Base-by-base conservation (phyloP, 345 rosid species). In the Excoecaria agallocha region DNA sequence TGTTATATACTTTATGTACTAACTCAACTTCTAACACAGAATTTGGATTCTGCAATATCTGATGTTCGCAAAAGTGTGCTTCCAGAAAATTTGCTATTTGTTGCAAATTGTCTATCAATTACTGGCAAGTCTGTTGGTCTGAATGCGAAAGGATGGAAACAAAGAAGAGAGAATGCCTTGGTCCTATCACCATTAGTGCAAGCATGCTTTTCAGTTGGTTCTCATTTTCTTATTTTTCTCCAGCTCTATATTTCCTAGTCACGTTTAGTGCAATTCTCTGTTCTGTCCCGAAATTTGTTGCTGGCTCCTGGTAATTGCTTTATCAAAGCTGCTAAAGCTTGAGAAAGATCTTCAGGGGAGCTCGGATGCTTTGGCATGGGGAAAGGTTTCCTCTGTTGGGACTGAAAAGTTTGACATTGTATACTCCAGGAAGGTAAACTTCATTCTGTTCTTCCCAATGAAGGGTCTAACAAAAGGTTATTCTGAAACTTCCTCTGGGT, bases 51-150 rank as follows among this genome's bases (percentile, higher is more conserved):
- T 48, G 98, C 98, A 2, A 76, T 93, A 68, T 81, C 93, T 22
- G 99, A 95, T 74, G 85, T 87, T 3, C 96, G 98, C 62, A 95
- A 91, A 85, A 64, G 81, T 22, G 76, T 95, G 68, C 92, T 91
- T 59, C 84, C 81, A 10, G 85, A 91, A 75, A 97, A 95, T 79
- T 77, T 91, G 86, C 78, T 75, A 69, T 87, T 95, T 58, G 86
- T 76, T 38, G 97, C 97, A 49, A 86, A 85, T 80, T 79, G 82
- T 68, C 83, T 93, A 72, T 93, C 98, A 50, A 79, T 82, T 49
- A 88, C 96, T 0, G 98, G 99, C 79, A 97, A 95, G 82, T 93
- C 93, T 86, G 97, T 91, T 35, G 86, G 94, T 66, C 81, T 95
- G 69, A 91, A 86, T 72, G 81, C 92, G 1, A 90, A 82, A 82